Percentiles rank a stretch among this genome's conserved stretches.
phyloP scores from a whole-genome alignment of 768 basidiomycete genomes.

The Leccinum sublutescens region DNA sequence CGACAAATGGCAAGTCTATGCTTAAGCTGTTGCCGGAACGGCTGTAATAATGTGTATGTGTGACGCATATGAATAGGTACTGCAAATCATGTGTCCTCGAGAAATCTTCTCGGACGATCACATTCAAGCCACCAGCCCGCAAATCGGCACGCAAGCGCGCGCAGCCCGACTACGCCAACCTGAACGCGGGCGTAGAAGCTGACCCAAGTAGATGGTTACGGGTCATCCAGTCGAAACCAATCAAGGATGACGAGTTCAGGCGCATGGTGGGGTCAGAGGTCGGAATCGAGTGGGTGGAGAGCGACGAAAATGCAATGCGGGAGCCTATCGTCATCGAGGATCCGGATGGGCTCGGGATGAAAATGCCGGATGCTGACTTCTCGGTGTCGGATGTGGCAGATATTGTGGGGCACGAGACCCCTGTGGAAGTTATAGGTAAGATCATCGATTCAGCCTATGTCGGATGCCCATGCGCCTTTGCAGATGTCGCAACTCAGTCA shows the following conservation, averaged over 20 bases:
- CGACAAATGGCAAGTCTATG: constrained; percentile 67
- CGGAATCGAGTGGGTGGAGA: constrained; percentile 72
- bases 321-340: constrained; percentile 82
- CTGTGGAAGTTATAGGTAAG: constrained; percentile 91
- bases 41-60: constrained; percentile 12
- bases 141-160: constrained; percentile 77
- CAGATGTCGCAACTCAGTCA: constrained; percentile 88
- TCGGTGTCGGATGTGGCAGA: constrained; percentile 81
- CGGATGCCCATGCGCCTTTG: constrained; percentile 1
- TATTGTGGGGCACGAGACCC: constrained; percentile 70
- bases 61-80: constrained; percentile 50
- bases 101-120: constrained; percentile 63
- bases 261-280: constrained; percentile 66
- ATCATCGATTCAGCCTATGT: constrained; percentile 4
- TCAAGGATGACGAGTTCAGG: constrained; percentile 62
- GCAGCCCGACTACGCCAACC: constrained; percentile 75
- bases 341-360: constrained; percentile 85
- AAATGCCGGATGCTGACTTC: constrained; percentile 72
- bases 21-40: constrained; percentile 13
- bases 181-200: constrained; percentile 62
- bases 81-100: constrained; percentile 61
- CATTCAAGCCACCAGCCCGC: constrained; percentile 72
- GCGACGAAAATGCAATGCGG: constrained; percentile 67
- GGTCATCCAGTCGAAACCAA: constrained; percentile 65
- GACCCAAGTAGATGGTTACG: constrained; percentile 64